phyloP scores from a whole-genome alignment of 768 basidiomycete species.

The Hygrocybe punicea region DNA sequence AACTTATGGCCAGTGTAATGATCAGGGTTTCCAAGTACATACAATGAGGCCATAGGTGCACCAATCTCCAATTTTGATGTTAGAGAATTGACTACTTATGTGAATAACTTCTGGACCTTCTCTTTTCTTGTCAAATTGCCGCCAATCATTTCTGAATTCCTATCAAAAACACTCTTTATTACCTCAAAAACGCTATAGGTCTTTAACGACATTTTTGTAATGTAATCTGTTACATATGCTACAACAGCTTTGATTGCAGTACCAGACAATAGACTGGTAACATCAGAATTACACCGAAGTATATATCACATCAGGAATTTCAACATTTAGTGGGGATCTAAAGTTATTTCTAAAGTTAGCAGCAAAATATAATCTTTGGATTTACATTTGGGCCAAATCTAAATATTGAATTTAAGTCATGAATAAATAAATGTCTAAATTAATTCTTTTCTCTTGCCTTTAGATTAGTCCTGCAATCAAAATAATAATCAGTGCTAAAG shows the following conservation, averaged over 20 bases:
- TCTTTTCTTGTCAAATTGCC: constrained; percentile 7
- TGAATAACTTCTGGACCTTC: constrained; percentile 21
- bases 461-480: too few species aligned
- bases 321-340: too few species aligned
- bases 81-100: constrained; percentile 29
- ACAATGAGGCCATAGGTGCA: constrained; percentile 25
- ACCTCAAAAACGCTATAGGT: constrained; percentile 35
- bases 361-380: too few species aligned
- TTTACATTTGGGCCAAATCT: too few species aligned
- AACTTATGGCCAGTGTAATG: constrained; percentile 34
- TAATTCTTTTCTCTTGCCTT: too few species aligned
- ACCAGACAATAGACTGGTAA: constrained; percentile 32
- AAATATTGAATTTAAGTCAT: too few species aligned
- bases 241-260: constrained; percentile 35
- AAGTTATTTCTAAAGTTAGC: too few species aligned
- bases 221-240: constrained; percentile 38
- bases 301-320: too few species aligned
- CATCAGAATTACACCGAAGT: constrained; percentile 38
- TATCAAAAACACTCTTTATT: constrained; percentile 22
- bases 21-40: constrained; percentile 27
- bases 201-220: constrained; percentile 34
- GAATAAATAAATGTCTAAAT: too few species aligned
- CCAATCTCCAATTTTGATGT: constrained; percentile 31
- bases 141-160: constrained; percentile 19
- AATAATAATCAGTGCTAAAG: too few species aligned